Base-by-base conservation (phyloP, 73 alveolate species). In the Uronychia setigera region DNA sequence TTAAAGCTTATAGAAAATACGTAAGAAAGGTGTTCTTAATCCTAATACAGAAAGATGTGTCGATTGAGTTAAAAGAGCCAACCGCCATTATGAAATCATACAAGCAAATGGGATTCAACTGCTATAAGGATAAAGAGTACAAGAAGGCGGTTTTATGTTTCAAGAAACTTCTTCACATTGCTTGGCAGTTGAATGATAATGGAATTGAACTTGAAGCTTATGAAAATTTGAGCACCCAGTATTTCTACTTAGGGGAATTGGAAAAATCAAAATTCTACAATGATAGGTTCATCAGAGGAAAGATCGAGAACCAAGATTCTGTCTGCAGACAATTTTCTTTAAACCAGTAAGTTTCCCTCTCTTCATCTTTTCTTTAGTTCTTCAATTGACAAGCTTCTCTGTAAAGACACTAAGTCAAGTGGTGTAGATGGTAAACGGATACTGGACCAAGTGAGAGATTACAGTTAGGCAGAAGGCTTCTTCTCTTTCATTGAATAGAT, bases 261-360 rank as follows among this genome's bases (percentile, higher is more conserved):
- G 83, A 86, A 74, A 86, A 35, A 33, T n/a, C 89, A 1, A 74
- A 60, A 76, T 86, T 58, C 58, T 86, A 86, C 81, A 59, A 80
- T 31, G 93, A 86, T 31, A 79, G 93, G 31, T 59, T 79, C 58
- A 31, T 80, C 74, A 31, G 93, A 80, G 93, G 93, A 0, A 86
- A 76, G 74, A 29, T 34, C 28, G 93, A 86, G 88, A 32, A 33
- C 31, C 26, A 46, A 60, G 84, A 79, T 25, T 86, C 93, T 58
- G 67, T 46, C 19, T 46, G 67, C 19, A 5, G 67, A 5, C 19
- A 46, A 46, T 46, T 46, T 19, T 5, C 67, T 11, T 19, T 46
- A 5, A 46, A 46, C 67, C 67, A 46, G 67, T 46, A 46, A 46
- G 67, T 46, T 46, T 19, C 67, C 67, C 19, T 46, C 5, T 46